Base-by-base conservation (phyloP, 257 asterid genomes). In the Plectranthus barbatus region DNA sequence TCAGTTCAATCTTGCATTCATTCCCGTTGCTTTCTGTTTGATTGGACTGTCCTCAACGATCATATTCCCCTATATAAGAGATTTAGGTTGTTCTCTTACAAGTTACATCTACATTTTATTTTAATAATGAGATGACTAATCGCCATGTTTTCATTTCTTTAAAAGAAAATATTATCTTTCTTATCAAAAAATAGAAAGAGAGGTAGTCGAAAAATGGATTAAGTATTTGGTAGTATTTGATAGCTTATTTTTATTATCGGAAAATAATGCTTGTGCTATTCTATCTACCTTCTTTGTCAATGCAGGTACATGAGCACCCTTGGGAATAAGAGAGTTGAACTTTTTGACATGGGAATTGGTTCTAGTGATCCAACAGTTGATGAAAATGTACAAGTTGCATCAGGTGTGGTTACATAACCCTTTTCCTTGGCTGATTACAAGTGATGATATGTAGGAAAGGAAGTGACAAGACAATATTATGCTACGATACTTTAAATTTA, bases 251-350 rank as follows among this genome's bases (percentile, higher is more conserved):
- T 55, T 13, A 20, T 11, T 20, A 20, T 19, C 36, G 20, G 46
- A 14, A 15, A n/a, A 41, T 13, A 18, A 14, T 13, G 48, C 23
- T 6, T 66, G 42, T 44, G 63, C 62, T 41, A 26, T 48, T 48
- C 37, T 60, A 56, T 64, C 34, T 47, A 31, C 5, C 6, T 41
- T 13, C 33, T 61, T n/a, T 67, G 73, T 54, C 26, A 54, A 62
- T 76, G 78, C 85, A 90, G 99, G 72, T 87, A 93, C 78, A 82
- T 81, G 90, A 93, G 88, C 90, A 85, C 90, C 41, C 89, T 82
- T 59, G 99, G 97, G 61, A 87, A 90, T 74, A 93, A 93, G 82
- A 87, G 91, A 82, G 90, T 90, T 67, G 99, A 93, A 74, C 95
- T 93, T 53, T 93, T 87, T 69, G 97, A 93, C 50, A 82, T 78